Evolutionary conservation across 73 alveolate genomes (phyloP).

Genomic region (Effrenium voratum): DNA sequence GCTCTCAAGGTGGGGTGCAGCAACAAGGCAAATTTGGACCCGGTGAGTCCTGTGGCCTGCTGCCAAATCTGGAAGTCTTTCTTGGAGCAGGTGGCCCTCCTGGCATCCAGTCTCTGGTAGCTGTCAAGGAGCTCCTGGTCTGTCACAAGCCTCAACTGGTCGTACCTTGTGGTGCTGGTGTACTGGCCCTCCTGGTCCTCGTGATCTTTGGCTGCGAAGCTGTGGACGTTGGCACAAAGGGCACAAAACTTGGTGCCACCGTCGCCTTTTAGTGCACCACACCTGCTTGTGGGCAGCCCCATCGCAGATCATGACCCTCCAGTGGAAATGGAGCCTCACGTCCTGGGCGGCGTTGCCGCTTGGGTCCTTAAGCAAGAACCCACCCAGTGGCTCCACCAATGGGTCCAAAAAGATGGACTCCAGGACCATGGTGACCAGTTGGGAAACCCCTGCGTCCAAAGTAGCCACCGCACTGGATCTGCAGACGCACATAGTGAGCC

Average conservation of each 20-base stretch:
- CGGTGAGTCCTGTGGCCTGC: constrained; percentile 17
- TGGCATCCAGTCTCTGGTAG: constrained; percentile 1
- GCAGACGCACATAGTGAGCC: background rate
- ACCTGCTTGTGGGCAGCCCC: constrained; percentile 60
- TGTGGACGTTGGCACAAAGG: constrained; percentile 17
- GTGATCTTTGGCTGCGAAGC: background rate
- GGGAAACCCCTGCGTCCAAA: background rate
- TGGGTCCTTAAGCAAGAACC: background rate
- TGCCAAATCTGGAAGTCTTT: background rate
- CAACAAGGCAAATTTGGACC: background rate
- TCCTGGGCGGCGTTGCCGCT: no score
- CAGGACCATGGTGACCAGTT: background rate
- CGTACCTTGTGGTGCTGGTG: background rate
- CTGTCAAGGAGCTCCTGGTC: background rate
- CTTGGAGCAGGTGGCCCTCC: background rate
- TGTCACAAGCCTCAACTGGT: background rate
- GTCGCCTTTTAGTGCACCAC: constrained; percentile 10
- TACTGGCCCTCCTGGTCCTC: background rate
- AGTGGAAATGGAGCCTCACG: background rate
- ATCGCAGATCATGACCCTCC: background rate
- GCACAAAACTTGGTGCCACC: background rate
- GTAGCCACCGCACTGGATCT: background rate
- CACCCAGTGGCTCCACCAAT: background rate
- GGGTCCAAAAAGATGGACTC: background rate
- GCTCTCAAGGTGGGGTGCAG: background rate